A percentile compares a stretch with the other conserved stretches of the same genome.
These are phyloP conservation scores for Phytomonas francai DNA, from an alignment of 208 protist genomes.

Conservation along the genomic window DNA sequence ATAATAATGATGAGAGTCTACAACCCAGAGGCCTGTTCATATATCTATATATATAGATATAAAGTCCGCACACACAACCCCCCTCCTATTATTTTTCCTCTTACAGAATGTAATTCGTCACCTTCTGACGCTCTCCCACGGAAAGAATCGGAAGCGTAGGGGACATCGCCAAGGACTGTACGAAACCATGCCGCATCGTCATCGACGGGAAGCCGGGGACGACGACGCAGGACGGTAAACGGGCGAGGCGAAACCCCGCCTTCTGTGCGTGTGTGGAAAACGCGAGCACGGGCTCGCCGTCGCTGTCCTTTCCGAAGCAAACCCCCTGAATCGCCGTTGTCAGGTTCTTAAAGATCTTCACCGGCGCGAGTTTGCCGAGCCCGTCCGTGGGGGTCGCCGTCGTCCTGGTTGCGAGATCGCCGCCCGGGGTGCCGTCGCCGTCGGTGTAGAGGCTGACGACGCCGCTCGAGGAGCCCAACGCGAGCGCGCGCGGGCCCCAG, in stretches of 20 bases:
- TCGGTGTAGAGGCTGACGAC: constrained; percentile 66
- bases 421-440: not conserved
- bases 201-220: constrained; percentile 76
- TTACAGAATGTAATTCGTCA: constrained; percentile 82
- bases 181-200: constrained; percentile 54
- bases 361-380: constrained; percentile 19
- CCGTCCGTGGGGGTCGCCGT: constrained; percentile 9
- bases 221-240: constrained; percentile 55
- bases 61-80: too few species aligned
- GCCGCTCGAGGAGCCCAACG: constrained; percentile 60
- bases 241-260: constrained; percentile 67
- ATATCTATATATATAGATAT: constrained; percentile 10
- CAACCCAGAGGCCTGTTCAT: not conserved
- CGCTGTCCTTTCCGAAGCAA: constrained; percentile 48
- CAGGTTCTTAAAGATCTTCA: constrained; percentile 66
- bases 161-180: constrained; percentile 55
- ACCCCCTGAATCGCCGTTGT: constrained; percentile 55
- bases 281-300: constrained; percentile 47
- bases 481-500: constrained; percentile 21
- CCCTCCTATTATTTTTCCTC: not conserved
- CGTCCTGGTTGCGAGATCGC: not conserved
- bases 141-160: constrained; percentile 73
- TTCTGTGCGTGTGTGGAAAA: constrained; percentile 69
- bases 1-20: constrained; percentile 1
- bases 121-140: constrained; percentile 75